Percentiles rank a stretch among this genome's conserved stretches.
Conservation (phyloP, 306 rosid genomes). For the Vicia faba region DNA sequence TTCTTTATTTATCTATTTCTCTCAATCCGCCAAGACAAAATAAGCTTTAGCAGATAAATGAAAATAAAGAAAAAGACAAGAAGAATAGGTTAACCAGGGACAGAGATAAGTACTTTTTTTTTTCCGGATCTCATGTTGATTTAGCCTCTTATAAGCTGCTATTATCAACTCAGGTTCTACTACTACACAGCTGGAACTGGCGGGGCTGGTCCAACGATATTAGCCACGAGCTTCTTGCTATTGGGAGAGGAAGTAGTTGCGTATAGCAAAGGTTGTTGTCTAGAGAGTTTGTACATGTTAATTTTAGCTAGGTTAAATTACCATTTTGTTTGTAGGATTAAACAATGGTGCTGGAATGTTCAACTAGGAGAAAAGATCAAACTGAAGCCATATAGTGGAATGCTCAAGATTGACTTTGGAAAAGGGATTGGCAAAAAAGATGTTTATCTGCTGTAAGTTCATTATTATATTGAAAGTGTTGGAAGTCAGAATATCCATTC, state of each 20-base stretch:
- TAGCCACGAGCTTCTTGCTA: constrained; percentile 86
- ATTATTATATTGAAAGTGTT: constrained; percentile 17
- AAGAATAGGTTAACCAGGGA: constrained; percentile 8
- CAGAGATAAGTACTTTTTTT: not conserved
- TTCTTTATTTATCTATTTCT: not conserved
- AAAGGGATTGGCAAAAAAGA: constrained; percentile 92
- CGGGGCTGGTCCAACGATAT: constrained; percentile 95
- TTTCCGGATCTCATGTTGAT: constrained; percentile 16
- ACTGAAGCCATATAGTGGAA: constrained; percentile 93
- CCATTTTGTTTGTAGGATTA: constrained; percentile 45
- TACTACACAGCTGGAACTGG: constrained; percentile 97
- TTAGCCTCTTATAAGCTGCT: constrained; percentile 32
- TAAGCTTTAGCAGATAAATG: constrained; percentile 24
- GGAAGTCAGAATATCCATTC: constrained; percentile 30
- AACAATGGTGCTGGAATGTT: constrained; percentile 51
- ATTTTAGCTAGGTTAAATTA: constrained; percentile 36
- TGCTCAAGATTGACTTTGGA: constrained; percentile 93
- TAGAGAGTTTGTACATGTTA: constrained; percentile 28
- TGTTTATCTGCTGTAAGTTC: constrained; percentile 91
- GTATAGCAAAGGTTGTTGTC: constrained; percentile 71
- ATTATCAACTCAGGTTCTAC: constrained; percentile 67
- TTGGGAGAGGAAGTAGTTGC: constrained; percentile 97
- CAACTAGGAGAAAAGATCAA: constrained; percentile 79
- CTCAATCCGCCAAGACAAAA: not conserved
- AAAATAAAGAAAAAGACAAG: constrained; percentile 10